Base-by-base conservation (phyloP, 352 stramenopile species). In the Detonula confervacea region DNA sequence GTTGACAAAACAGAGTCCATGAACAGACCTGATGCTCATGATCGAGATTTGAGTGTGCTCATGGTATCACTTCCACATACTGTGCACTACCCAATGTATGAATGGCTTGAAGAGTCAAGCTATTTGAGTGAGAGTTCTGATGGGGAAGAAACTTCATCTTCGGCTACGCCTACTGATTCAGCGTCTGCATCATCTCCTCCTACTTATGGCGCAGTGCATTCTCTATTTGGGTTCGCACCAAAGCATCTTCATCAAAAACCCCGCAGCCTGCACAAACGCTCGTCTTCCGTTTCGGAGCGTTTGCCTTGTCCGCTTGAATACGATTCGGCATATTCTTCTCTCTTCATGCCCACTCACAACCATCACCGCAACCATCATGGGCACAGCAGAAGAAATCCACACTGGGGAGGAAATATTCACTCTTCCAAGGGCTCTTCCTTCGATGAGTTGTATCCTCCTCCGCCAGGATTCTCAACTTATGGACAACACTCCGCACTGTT, bases 11-110 rank as follows among this genome's bases (percentile, higher is more conserved):
- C n/a, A 42, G 29, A 68, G 20, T 27, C 18, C n/a, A 55, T 22
- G 20, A 46, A 54, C 47, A n/a, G n/a, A n/a, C n/a, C n/a, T n/a
- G n/a, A n/a, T n/a, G n/a, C n/a, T n/a, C n/a, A n/a, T n/a, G 37
- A 42, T 7, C 57, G 72, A 61, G 73, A 82, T 68, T 63, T 77
- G 67, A 77, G 33, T 29, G 73, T 82, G 0, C 35, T 82, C 4
- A 77, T 82, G 73, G 47, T 82, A 14, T 73, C 65, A 20, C 73
- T 82, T 35, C 73, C 73, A 25, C 73, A 82, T 16, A 76, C 65
- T 1, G 73, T 82, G 5, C 59, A 77, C 57, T 66, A 67, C 12
- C 56, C 73, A 25, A 12, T 66, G 16, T 63, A 60, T 33, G 60
- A 72, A 46, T 69, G 33, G 63, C 30, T 56, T 37, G 59, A 70